Evolutionary conservation across 179 eudicot species (phyloP).

Genomic region (Carnegiea gigantea): DNA sequence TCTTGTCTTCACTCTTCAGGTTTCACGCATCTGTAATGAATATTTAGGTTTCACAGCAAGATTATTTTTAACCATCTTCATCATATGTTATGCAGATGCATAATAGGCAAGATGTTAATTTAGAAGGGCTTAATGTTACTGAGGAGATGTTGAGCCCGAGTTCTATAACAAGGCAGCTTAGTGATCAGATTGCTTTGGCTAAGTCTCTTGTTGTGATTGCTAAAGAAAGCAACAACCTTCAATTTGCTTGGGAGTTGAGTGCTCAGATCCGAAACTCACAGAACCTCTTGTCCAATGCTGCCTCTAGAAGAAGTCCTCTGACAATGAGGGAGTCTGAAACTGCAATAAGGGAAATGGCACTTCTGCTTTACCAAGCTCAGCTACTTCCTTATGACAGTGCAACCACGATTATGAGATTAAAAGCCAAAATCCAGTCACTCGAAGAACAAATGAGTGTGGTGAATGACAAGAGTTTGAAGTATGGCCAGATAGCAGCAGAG

Average conservation of each 20-base stretch:
- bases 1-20: background rate
- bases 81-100: slow-evolving; percentile 46
- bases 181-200: slow-evolving; percentile 78
- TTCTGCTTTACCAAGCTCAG: too few species aligned
- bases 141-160: slow-evolving; percentile 36
- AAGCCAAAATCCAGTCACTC: slow-evolving; percentile 30
- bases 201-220: slow-evolving; percentile 78
- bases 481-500: slow-evolving; percentile 78
- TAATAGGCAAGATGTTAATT: slow-evolving; percentile 48
- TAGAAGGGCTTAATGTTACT: too few species aligned
- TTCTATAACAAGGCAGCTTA: slow-evolving; percentile 72
- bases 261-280: slow-evolving; percentile 85
- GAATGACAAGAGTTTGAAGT: slow-evolving; percentile 69
- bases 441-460: slow-evolving; percentile 74
- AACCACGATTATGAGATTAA: too few species aligned
- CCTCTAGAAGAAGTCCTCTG: slow-evolving; percentile 58
- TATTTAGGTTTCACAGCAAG: background rate
- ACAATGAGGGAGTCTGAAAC: slow-evolving; percentile 58
- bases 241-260: slow-evolving; percentile 89
- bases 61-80: background rate
- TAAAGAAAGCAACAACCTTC: slow-evolving; percentile 86
- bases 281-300: slow-evolving; percentile 74
- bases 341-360: too few species aligned
- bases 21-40: background rate
- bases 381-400: too few species aligned